Base-by-base conservation (phyloP, 2,329 filamentous ascomycete genomes). In the Xylariaceae sp. region DNA sequence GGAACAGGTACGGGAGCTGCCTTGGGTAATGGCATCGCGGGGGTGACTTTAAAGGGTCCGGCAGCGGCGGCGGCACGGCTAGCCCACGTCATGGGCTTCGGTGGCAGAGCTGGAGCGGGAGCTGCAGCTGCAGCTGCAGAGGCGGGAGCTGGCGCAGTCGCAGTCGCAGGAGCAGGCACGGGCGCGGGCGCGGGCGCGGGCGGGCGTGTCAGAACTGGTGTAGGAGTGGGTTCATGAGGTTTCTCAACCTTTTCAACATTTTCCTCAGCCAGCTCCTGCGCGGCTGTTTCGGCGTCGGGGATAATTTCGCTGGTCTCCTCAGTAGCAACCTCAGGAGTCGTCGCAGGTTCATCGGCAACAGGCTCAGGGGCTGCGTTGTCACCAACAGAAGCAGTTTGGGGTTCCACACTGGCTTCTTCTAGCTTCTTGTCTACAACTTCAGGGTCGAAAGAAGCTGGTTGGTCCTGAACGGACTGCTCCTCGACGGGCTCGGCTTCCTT, bases 41-140 rank as follows among this genome's bases (percentile, higher is more conserved):
- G 74, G 36, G 67, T 60, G 19, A 60, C 55, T 51, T 54, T 53
- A 21, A 49, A 64, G 43, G 81, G 72, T 30, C 74, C 74, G 16
- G 79, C 78, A 49, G 84, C 80, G 45, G 84, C 85, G 30, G 83
- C 80, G 36, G 74, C 75, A 60, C 81, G 84, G 72, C 81, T 89
- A 26, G 89, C 89, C 89, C 89, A 92, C 26, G 83, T 85, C 76
- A 87, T 81, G 40, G 84, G 83, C 76, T 85, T 86, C 21, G 77
- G 68, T 36, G 79, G 73, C 57, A 74, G 72, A 18, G 71, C 65
- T 30, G 70, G 67, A 54, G 76, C 77, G 43, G 83, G 66, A 52
- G 76, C 78, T 37, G 83, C 79, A 51, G 83, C 80, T 22, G 71
- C 64, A 36, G 41, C 41, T 2, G 13, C 12, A 9, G 22, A 21